These are phyloP conservation scores for Leccinum variabile DNA, from an alignment of 1,284 basidiomycete species.

Conservation along the genomic window DNA sequence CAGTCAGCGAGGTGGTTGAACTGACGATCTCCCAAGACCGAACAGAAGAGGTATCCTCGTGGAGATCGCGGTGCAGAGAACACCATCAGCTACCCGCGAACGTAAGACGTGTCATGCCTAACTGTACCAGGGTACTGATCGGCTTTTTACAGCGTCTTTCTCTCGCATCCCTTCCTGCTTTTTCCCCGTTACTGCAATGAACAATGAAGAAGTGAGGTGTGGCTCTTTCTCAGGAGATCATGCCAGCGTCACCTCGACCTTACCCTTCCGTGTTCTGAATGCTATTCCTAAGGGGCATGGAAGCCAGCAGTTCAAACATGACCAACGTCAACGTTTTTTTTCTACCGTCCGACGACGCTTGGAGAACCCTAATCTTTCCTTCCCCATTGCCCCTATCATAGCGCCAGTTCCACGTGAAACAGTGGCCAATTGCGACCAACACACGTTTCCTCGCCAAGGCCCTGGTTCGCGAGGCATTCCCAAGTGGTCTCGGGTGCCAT, in stretches of 20 bases:
- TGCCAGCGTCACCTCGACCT: not conserved
- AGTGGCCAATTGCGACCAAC: not conserved
- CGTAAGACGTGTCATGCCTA: not conserved
- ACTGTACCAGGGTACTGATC: not conserved
- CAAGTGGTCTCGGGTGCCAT: not conserved
- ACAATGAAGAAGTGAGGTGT: not conserved
- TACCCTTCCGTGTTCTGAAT: not conserved
- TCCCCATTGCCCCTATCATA: not conserved
- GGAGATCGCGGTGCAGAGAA: not conserved
- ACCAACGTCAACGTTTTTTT: not conserved
- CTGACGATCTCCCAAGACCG: conserved; percentile 2
- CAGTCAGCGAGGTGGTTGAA: not conserved
- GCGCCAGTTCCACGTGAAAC: not conserved
- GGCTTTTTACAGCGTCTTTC: not conserved
- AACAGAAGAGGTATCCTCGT: not conserved
- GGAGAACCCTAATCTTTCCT: not conserved
- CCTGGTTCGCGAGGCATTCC: not conserved
- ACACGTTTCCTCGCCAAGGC: not conserved
- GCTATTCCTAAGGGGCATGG: not conserved
- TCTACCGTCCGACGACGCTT: not conserved
- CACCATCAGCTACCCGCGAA: not conserved
- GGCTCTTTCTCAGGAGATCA: not conserved
- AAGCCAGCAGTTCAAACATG: not conserved
- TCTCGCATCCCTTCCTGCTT: not conserved
- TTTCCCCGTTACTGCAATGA: not conserved